Conservation (phyloP, 176 grass and related monocot species). For the Phyllostachys edulis region DNA sequence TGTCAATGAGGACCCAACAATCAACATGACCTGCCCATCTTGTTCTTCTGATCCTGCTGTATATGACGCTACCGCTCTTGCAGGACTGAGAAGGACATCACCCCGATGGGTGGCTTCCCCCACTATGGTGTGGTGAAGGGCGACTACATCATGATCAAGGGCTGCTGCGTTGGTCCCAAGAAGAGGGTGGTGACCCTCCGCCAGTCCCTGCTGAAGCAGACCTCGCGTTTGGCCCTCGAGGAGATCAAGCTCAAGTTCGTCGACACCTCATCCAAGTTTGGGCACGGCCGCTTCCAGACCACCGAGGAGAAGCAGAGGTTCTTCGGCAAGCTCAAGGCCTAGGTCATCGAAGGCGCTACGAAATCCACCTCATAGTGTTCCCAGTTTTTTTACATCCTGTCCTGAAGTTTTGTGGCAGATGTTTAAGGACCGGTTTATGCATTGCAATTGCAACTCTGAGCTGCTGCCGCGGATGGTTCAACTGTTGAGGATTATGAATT, state of each 20-base stretch:
- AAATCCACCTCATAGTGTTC: slow-evolving; percentile 8
- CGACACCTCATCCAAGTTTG: slow-evolving; percentile 95
- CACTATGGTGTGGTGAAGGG: slow-evolving; percentile 90
- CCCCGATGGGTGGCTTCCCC: slow-evolving; percentile 91
- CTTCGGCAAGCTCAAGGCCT: slow-evolving; percentile 66
- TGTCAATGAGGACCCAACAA: neutral
- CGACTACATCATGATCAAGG: slow-evolving; percentile 95
- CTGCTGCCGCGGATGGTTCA: slow-evolving; percentile 13
- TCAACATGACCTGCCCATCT: neutral
- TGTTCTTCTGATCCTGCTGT: neutral
- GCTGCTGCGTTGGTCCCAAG: slow-evolving; percentile 86
- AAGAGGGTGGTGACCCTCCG: slow-evolving; percentile 94
- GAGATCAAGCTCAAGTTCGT: slow-evolving; percentile 97
- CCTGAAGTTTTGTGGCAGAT: slow-evolving; percentile 27
- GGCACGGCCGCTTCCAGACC: slow-evolving; percentile 94
- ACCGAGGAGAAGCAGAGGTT: slow-evolving; percentile 87
- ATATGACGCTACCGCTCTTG: neutral
- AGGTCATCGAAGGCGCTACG: neutral
- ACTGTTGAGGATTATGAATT: slow-evolving; percentile 19
- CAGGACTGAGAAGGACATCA: slow-evolving; percentile 97
- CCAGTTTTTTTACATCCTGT: neutral
- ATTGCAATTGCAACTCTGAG: slow-evolving; percentile 35
- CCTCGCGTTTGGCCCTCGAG: slow-evolving; percentile 77
- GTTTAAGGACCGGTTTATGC: slow-evolving; percentile 8
- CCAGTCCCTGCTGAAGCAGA: slow-evolving; percentile 87